A percentile compares a stretch with the other conserved stretches of the same genome.
Evolutionary conservation across 164 flowering plant genomes (phyloP).

Genomic region (Annona cherimola): DNA sequence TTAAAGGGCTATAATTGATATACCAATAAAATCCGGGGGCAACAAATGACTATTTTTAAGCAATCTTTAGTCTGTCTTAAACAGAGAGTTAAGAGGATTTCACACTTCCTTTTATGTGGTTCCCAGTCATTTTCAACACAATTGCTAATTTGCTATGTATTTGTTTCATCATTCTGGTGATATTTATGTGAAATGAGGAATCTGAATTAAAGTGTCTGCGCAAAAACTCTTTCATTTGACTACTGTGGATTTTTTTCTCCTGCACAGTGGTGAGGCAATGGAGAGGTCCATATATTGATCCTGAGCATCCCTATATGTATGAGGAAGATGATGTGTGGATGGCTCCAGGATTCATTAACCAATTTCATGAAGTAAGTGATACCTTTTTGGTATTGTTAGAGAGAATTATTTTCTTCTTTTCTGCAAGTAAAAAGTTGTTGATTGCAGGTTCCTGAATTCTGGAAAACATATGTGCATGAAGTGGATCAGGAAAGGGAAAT

Average conservation of each 20-base stretch:
- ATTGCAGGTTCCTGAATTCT: slow-evolving; percentile 83
- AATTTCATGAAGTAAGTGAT: slow-evolving; percentile 68
- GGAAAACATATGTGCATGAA: slow-evolving; percentile 75
- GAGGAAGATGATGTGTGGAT: slow-evolving; percentile 95
- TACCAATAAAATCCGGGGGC: too few species aligned
- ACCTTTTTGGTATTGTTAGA: not conserved
- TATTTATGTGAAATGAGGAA: not conserved
- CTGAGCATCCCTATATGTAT: slow-evolving; percentile 92
- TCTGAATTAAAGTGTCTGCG: not conserved
- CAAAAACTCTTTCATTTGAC: not conserved
- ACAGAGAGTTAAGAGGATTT: not conserved
- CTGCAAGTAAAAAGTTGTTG: not conserved
- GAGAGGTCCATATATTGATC: slow-evolving; percentile 89
- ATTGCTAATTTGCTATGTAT: not conserved
- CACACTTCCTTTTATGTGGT: not conserved
- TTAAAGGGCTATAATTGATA: too few species aligned
- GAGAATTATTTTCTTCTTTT: not conserved
- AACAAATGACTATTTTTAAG: too few species aligned
- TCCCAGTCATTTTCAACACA: not conserved
- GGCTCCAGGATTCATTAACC: slow-evolving; percentile 97
- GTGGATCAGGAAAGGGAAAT: slow-evolving; percentile 89
- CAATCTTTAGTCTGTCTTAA: too few species aligned
- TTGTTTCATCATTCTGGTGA: not conserved
- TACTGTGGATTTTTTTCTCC: slow-evolving; percentile 1
- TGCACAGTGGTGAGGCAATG: slow-evolving; percentile 82